phyloP scores from a whole-genome alignment of 108 stramenopile species.

The Cylindrotheca fusiformis region DNA sequence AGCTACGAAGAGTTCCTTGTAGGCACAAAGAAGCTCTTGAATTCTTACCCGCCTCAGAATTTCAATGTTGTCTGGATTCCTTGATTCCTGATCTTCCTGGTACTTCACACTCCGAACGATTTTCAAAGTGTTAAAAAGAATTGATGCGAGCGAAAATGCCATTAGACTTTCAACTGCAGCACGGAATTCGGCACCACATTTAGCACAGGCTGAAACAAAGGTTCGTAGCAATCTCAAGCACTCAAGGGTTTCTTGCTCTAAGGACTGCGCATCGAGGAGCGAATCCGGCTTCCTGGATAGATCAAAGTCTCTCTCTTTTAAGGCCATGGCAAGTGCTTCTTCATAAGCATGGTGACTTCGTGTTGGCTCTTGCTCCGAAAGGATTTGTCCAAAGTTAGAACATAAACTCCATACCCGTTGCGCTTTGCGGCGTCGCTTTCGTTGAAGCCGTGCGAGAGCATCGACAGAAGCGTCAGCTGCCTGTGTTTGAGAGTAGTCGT shows the following conservation, averaged over 20 bases:
- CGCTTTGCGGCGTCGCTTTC: conserved; percentile 8
- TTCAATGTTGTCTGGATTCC: neutral
- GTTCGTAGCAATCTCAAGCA: conserved; percentile 16
- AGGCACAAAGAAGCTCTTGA: conserved; percentile 15
- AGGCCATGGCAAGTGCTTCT: neutral
- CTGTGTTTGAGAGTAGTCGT: neutral
- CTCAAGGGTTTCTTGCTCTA: conserved; percentile 30
- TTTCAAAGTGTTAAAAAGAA: conserved; percentile 14
- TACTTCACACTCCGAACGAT: conserved; percentile 26
- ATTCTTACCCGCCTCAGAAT: conserved; percentile 10
- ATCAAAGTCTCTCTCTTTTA: conserved; percentile 16
- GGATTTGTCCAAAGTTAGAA: conserved; percentile 7
- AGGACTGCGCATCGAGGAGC: conserved; percentile 5
- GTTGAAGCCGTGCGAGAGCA: conserved; percentile 3
- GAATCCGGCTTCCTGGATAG: neutral
- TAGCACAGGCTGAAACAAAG: conserved; percentile 7
- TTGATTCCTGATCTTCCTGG: conserved; percentile 17
- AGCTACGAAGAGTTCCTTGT: conserved; percentile 24
- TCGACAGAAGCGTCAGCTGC: conserved; percentile 4
- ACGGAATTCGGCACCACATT: neutral
- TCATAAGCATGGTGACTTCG: neutral
- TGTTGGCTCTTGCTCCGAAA: conserved; percentile 1
- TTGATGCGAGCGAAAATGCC: conserved; percentile 2
- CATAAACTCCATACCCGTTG: conserved; percentile 15
- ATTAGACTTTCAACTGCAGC: conserved; percentile 12